Evolutionary conservation across 2,329 filamentous ascomycete species (phyloP).

Genomic region (Lachnellula hyalina): DNA sequence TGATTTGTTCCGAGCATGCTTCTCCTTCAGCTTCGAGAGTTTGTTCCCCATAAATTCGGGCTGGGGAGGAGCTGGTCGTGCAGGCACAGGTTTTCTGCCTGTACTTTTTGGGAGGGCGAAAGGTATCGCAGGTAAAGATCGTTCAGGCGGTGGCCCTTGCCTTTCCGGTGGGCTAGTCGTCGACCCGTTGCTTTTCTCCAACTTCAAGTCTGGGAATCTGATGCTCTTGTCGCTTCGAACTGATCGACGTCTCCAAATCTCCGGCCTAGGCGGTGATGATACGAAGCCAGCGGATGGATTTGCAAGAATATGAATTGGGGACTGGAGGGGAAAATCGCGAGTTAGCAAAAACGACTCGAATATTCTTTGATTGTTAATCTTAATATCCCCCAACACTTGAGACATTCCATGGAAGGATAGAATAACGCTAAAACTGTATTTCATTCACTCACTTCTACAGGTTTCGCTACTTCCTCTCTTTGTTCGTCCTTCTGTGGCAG

Average conservation of each 20-base stretch:
- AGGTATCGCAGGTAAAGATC: constrained; percentile 14
- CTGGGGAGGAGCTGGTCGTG: constrained; percentile 26
- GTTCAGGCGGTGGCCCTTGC: constrained; percentile 17
- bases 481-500: constrained; percentile 23
- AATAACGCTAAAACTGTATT: not conserved
- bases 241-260: constrained; percentile 29
- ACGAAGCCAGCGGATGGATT: constrained; percentile 18
- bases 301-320: constrained; percentile 4
- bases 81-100: constrained; percentile 24
- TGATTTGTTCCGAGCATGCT: constrained; percentile 13
- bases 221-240: constrained; percentile 24
- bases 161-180: constrained; percentile 23
- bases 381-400: too few species aligned
- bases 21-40: constrained; percentile 27
- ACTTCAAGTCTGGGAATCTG: constrained; percentile 26
- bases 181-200: constrained; percentile 29
- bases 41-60: constrained; percentile 29
- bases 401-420: too few species aligned
- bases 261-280: constrained; percentile 18
- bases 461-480: constrained; percentile 1
- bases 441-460: not conserved
- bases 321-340: not conserved
- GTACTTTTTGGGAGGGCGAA: constrained; percentile 16
- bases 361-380: not conserved
- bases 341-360: not conserved